These are phyloP conservation scores for Cercospora sp. DNA, from an alignment of 2,329 filamentous ascomycete genomes.

Conservation along the genomic window DNA sequence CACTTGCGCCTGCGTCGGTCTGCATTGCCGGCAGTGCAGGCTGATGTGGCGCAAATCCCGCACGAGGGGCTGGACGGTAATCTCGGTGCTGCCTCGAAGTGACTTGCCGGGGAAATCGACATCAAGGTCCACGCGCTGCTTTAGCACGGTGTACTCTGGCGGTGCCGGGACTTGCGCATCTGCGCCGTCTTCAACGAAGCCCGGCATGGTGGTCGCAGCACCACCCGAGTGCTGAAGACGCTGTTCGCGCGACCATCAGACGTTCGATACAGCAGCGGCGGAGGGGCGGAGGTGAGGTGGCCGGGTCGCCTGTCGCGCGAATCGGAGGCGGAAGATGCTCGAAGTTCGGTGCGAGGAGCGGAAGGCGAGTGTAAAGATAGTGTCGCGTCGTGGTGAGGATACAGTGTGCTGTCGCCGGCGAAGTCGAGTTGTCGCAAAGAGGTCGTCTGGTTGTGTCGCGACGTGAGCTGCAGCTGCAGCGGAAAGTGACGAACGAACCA, in stretches of 20 bases:
- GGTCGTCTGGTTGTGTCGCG: background rate
- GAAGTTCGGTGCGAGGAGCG: background rate
- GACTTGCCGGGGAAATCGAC: slow-evolving; percentile 77
- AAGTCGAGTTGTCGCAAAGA: background rate
- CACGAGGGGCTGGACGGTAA: slow-evolving; percentile 70
- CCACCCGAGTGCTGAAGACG: slow-evolving; percentile 4
- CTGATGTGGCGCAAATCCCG: slow-evolving; percentile 57
- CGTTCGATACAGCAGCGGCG: background rate
- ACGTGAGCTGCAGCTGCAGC: background rate
- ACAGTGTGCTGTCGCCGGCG: background rate
- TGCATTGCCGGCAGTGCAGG: slow-evolving; percentile 65
- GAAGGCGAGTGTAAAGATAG: background rate
- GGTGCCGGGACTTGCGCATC: slow-evolving; percentile 23
- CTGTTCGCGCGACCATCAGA: slow-evolving; percentile 5
- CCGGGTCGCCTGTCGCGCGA: background rate
- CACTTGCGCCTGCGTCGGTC: slow-evolving; percentile 54
- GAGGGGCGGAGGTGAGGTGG: background rate
- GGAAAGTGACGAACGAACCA: background rate
- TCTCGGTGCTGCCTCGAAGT: slow-evolving; percentile 76
- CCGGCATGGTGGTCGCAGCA: slow-evolving; percentile 30
- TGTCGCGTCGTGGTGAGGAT: background rate
- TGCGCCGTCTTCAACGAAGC: slow-evolving; percentile 29
- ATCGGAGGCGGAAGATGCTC: background rate
- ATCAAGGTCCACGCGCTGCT: slow-evolving; percentile 87
- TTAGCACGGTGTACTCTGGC: slow-evolving; percentile 62